Conservation (phyloP, 805 yeast species). For the Ogataea ramenticola region DNA sequence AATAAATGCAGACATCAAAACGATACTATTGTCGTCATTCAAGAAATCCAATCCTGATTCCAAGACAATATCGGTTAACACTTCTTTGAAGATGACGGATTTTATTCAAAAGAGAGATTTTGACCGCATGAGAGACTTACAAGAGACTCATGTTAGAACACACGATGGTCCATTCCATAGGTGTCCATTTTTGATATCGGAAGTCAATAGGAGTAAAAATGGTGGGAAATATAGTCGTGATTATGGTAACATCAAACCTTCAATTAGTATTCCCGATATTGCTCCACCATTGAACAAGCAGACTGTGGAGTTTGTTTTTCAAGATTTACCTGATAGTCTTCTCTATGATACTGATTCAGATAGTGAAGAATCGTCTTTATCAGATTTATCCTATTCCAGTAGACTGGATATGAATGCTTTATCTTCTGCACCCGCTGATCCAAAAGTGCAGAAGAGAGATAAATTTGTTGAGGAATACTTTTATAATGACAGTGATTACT, state of each 20-base stretch:
- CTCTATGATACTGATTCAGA: constrained; percentile 8
- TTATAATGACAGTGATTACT: constrained; percentile 8
- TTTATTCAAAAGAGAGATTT: constrained; percentile 49
- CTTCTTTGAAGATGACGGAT: constrained; percentile 54
- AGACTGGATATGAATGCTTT: constrained; percentile 1
- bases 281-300: constrained; percentile 51
- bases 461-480: not conserved
- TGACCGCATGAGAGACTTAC: constrained; percentile 38
- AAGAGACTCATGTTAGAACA: constrained; percentile 54
- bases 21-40: constrained; percentile 26
- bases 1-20: constrained; percentile 42
- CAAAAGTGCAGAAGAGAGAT: not conserved
- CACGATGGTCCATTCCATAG: constrained; percentile 86
- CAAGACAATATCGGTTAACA: constrained; percentile 36
- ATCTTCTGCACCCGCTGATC: not conserved
- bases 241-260: constrained; percentile 48
- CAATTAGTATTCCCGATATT: constrained; percentile 56
- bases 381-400: not conserved
- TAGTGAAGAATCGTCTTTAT: not conserved
- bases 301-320: constrained; percentile 36
- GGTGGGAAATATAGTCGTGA: constrained; percentile 39
- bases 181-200: constrained; percentile 60
- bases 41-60: constrained; percentile 3
- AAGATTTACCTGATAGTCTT: constrained; percentile 22
- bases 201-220: constrained; percentile 29